Evolutionary conservation across 176 grass and related monocot species (phyloP).

Genomic region (Phragmites australis): DNA sequence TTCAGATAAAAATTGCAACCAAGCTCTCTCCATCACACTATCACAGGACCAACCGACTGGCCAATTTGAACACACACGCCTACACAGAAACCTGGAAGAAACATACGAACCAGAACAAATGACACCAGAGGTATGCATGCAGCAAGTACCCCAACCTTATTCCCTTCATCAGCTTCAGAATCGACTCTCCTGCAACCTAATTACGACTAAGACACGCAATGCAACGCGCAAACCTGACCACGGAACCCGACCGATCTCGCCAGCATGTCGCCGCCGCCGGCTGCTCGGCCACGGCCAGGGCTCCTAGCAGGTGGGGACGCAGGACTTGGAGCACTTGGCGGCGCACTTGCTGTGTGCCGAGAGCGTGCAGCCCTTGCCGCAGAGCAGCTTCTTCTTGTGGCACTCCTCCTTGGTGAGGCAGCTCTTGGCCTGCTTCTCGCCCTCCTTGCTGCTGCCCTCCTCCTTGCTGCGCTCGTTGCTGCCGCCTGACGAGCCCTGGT

Average conservation of each 20-base stretch:
- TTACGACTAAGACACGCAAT: not conserved
- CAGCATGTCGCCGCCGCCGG: not conserved
- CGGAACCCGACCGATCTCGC: not conserved
- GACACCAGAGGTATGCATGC: conserved; percentile 1
- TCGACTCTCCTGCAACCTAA: not conserved
- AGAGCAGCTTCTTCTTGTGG: conserved; percentile 57
- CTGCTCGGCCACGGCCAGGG: not conserved
- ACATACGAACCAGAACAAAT: not conserved
- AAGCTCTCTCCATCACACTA: not conserved
- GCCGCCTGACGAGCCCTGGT: conserved; percentile 19
- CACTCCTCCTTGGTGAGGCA: conserved; percentile 58
- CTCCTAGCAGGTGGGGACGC: conserved; percentile 48
- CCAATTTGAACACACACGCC: not conserved
- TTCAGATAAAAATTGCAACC: not conserved
- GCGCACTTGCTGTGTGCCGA: conserved; percentile 58
- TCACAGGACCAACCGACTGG: not conserved
- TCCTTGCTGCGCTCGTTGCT: conserved; percentile 38
- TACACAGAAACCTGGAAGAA: not conserved
- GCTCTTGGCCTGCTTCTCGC: conserved; percentile 41
- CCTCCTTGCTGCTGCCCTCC: conserved; percentile 32
- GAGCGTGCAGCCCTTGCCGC: conserved; percentile 57
- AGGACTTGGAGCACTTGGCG: conserved; percentile 61
- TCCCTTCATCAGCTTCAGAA: conserved; percentile 2
- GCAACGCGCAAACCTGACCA: not conserved
- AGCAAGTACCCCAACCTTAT: conserved; percentile 31